Evolutionary conservation across 371 early-diverging fungal genomes (phyloP).

Genomic region (Mucor saturninus): DNA sequence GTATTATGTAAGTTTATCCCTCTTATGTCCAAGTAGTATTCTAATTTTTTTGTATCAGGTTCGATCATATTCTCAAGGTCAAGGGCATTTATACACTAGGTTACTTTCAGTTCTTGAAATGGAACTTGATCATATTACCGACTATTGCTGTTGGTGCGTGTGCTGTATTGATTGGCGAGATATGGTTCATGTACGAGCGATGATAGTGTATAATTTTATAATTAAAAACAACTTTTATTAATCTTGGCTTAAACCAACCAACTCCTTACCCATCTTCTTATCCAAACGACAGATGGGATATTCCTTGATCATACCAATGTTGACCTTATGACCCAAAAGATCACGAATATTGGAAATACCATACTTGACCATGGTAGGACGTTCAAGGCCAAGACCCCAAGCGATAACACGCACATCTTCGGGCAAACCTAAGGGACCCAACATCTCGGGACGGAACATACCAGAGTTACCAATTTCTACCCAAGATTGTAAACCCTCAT

Average conservation of each 20-base stretch:
- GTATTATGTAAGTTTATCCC: conserved; percentile 66
- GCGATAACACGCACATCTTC: conserved; percentile 98
- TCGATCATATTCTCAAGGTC: conserved; percentile 65
- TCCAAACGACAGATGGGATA: conserved; percentile 91
- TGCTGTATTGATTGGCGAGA: conserved; percentile 57
- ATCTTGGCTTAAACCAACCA: conserved; percentile 53
- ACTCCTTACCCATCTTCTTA: conserved; percentile 78
- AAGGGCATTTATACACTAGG: conserved; percentile 58
- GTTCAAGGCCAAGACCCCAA: conserved; percentile 99
- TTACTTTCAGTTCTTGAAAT: conserved; percentile 63
- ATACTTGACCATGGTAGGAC: conserved; percentile 99
- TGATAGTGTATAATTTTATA: not conserved
- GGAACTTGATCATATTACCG: conserved; percentile 69
- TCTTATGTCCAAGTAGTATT: not conserved
- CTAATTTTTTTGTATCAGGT: conserved; percentile 29
- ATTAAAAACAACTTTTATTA: conserved; percentile 7
- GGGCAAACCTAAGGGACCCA: conserved; percentile 96
- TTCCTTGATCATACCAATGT: conserved; percentile 91
- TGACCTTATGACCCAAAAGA: conserved; percentile 98
- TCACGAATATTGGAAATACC: conserved; percentile 97
- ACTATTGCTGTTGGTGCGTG: conserved; percentile 53
- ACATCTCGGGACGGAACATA: conserved; percentile 99
- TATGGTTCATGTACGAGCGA: conserved; percentile 43
- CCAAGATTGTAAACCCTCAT: conserved; percentile 95
- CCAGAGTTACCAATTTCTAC: conserved; percentile 99